Evolutionary conservation across 2,329 filamentous ascomycete genomes (phyloP).

Genomic region (Pleurostoma richardsiae): DNA sequence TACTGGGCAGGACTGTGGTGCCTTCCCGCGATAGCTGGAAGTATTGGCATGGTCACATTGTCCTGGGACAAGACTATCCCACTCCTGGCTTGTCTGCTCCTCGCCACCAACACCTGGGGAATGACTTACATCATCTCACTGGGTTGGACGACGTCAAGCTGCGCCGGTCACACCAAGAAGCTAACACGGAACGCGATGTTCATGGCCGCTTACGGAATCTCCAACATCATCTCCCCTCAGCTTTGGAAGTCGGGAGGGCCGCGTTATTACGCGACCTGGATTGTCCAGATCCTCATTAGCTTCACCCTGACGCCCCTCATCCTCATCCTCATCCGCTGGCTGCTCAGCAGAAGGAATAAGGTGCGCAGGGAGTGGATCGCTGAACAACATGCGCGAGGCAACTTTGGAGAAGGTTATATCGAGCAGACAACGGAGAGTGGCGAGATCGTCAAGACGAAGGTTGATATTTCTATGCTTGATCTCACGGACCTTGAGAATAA

Average conservation of each 20-base stretch:
- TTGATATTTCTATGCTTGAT: constrained; percentile 28
- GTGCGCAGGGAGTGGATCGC: constrained; percentile 22
- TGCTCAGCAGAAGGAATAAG: constrained; percentile 23
- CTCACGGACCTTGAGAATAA: constrained; percentile 32
- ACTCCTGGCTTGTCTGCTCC: constrained; percentile 22
- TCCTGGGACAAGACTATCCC: constrained; percentile 20
- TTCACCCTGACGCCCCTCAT: constrained; percentile 28
- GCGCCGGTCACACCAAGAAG: constrained; percentile 23
- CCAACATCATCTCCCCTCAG: constrained; percentile 22
- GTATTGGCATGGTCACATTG: constrained; percentile 23
- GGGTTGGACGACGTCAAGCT: constrained; percentile 29
- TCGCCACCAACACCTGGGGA: constrained; percentile 22
- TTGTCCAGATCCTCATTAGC: constrained; percentile 21
- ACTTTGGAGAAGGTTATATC: constrained; percentile 8
- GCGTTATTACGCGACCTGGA: constrained; percentile 25
- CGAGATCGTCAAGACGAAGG: constrained; percentile 18
- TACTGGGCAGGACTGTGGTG: constrained; percentile 23
- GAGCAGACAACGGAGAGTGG: constrained; percentile 25
- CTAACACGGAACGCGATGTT: constrained; percentile 23
- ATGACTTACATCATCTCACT: constrained; percentile 29
- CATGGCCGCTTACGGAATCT: constrained; percentile 19
- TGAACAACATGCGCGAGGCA: constrained; percentile 12
- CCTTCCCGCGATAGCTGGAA: constrained; percentile 19
- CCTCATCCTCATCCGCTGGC: constrained; percentile 24
- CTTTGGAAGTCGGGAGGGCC: constrained; percentile 20